A percentile compares a stretch with the other conserved stretches of the same genome.
phyloP scores from a whole-genome alignment of 1,284 basidiomycete genomes.

The Golubevia sp. region DNA sequence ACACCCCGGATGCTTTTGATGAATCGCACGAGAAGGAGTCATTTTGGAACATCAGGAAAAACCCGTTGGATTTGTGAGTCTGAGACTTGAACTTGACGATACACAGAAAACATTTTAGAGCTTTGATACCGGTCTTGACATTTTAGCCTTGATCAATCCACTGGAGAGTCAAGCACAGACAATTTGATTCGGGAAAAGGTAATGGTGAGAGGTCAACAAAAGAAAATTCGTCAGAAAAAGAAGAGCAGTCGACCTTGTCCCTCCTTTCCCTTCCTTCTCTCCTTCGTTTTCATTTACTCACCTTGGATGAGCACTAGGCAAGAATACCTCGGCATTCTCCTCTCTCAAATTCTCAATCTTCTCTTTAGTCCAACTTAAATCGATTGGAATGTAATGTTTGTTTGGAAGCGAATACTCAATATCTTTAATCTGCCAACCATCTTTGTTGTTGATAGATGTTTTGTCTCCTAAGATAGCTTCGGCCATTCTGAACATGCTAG shows the following conservation, averaged over 20 bases:
- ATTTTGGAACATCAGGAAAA: too few species aligned
- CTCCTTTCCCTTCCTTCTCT: too few species aligned
- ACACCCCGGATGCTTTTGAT: too few species aligned
- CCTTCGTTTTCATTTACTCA: neutral
- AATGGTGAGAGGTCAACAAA: too few species aligned
- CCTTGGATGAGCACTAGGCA: slow-evolving; percentile 37
- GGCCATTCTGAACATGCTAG: slow-evolving; percentile 88
- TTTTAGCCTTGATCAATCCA: slow-evolving; percentile 47
- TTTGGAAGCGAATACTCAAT: slow-evolving; percentile 84
- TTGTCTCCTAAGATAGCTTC: slow-evolving; percentile 66
- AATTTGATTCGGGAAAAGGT: too few species aligned
- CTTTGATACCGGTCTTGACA: slow-evolving; percentile 11
- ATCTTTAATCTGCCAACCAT: slow-evolving; percentile 70
- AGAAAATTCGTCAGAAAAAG: too few species aligned
- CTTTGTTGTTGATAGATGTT: slow-evolving; percentile 63
- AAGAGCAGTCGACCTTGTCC: too few species aligned
- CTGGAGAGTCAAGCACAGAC: too few species aligned
- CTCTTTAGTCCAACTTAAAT: slow-evolving; percentile 30
- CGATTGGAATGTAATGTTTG: slow-evolving; percentile 64
- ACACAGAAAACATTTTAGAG: too few species aligned
- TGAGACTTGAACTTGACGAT: too few species aligned
- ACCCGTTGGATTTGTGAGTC: too few species aligned
- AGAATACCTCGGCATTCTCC: slow-evolving; percentile 49
- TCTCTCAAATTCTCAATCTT: slow-evolving; percentile 40
- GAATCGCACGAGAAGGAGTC: too few species aligned